Conservation (phyloP, 257 asterid genomes). For the Solanum appendiculatum region DNA sequence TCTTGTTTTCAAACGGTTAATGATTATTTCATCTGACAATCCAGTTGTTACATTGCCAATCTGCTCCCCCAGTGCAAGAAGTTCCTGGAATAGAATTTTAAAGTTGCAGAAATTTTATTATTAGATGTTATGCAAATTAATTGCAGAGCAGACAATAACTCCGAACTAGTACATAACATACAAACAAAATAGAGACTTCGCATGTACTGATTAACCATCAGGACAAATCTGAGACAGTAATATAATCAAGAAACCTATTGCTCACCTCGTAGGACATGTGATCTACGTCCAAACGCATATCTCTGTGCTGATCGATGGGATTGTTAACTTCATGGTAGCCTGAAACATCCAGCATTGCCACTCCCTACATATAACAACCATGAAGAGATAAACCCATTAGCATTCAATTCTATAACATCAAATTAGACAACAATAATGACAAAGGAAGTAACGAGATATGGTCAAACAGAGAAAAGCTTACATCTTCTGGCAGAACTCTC, state of each 20-base stretch:
- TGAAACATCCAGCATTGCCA: slow-evolving; percentile 58
- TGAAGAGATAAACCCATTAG: neutral
- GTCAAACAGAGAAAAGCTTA: slow-evolving; percentile 16
- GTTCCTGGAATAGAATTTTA: slow-evolving; percentile 42
- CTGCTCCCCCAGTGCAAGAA: slow-evolving; percentile 80
- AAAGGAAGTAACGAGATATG: neutral
- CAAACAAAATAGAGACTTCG: neutral
- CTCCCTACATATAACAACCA: slow-evolving; percentile 35
- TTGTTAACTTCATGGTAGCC: slow-evolving; percentile 51
- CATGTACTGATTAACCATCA: neutral
- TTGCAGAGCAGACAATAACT: neutral
- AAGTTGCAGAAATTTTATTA: neutral
- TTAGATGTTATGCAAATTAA: neutral
- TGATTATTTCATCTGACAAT: slow-evolving; percentile 44
- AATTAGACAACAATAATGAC: neutral
- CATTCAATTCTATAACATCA: neutral
- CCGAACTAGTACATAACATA: neutral
- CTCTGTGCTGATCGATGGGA: slow-evolving; percentile 64
- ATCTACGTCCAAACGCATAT: slow-evolving; percentile 44
- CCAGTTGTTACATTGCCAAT: slow-evolving; percentile 82
- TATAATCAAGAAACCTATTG: neutral
- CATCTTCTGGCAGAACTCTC: slow-evolving; percentile 93
- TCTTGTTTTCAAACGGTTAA: slow-evolving; percentile 39
- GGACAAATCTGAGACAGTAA: neutral
- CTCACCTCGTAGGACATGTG: slow-evolving; percentile 74